Evolutionary conservation across 177 flowering plant genomes (phyloP).

Genomic region (Telopea speciosissima): DNA sequence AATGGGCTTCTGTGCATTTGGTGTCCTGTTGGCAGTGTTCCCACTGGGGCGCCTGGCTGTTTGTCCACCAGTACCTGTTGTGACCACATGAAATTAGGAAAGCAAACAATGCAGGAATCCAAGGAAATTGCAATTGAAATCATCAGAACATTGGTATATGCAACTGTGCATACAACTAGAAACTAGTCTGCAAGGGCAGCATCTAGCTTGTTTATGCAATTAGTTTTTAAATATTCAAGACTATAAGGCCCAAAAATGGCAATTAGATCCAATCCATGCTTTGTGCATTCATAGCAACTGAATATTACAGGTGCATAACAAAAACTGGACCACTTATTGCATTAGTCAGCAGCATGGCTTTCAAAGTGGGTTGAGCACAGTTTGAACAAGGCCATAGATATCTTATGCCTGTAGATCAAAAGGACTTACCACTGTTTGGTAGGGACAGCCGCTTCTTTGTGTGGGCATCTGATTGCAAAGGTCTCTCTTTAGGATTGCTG

Average conservation of each 20-base stretch:
- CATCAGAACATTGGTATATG: neutral
- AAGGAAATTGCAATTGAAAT: neutral
- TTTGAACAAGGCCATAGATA: neutral
- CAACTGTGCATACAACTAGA: neutral
- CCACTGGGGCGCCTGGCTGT: constrained; percentile 19
- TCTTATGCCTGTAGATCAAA: neutral
- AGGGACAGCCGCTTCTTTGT: constrained; percentile 72
- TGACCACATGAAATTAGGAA: constrained; percentile 10
- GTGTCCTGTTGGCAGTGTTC: constrained; percentile 28
- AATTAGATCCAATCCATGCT: neutral
- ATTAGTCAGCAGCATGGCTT: neutral
- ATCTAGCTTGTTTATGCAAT: neutral
- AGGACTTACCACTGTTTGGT: constrained; percentile 54
- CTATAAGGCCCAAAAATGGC: neutral
- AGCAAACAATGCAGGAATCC: neutral
- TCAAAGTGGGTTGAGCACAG: neutral
- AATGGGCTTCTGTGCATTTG: constrained; percentile 27
- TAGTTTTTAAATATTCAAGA: neutral
- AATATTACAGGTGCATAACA: neutral
- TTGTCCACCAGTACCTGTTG: constrained; percentile 30
- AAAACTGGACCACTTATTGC: neutral
- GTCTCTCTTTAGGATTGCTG: constrained; percentile 84
- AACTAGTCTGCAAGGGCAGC: neutral
- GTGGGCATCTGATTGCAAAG: constrained; percentile 33
- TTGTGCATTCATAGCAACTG: no score